These are phyloP conservation scores for Hydnum rufescens DNA, from an alignment of 768 basidiomycete genomes.

Conservation along the genomic window DNA sequence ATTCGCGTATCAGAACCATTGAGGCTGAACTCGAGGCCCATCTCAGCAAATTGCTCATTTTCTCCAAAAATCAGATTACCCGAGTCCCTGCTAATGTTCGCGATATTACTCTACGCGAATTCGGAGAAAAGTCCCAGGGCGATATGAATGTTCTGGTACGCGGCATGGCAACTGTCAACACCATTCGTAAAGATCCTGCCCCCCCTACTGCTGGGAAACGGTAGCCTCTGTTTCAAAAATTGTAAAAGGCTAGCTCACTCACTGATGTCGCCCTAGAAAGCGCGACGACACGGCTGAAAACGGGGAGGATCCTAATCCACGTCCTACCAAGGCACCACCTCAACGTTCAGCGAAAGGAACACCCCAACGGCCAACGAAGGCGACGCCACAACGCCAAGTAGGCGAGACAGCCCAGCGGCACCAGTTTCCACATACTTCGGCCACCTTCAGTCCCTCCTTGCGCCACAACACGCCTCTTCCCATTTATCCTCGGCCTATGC, in stretches of 20 bases:
- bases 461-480: slow-evolving; percentile 9
- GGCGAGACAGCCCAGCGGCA: neutral
- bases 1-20: slow-evolving; percentile 5
- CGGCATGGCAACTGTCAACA: neutral
- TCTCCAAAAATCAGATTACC: slow-evolving; percentile 6
- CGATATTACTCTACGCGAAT: slow-evolving; percentile 8
- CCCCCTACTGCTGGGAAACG: neutral
- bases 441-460: neutral
- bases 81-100: slow-evolving; percentile 8
- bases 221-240: neutral
- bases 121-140: slow-evolving; percentile 9
- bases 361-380: no score
- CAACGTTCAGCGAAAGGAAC: no score
- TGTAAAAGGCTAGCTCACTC: neutral
- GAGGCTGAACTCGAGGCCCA: slow-evolving; percentile 1
- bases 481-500: slow-evolving; percentile 12
- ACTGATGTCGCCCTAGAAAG: neutral
- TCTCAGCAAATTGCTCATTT: slow-evolving; percentile 6
- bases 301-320: no score
- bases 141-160: slow-evolving; percentile 5
- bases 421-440: neutral
- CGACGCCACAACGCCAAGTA: no score
- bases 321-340: no score
- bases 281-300: neutral
- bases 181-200: neutral